Evolutionary conservation across 177 flowering plant species (phyloP), one percentile per base, ranked within the genome.

Genomic region (Vitis hybrid): DNA sequence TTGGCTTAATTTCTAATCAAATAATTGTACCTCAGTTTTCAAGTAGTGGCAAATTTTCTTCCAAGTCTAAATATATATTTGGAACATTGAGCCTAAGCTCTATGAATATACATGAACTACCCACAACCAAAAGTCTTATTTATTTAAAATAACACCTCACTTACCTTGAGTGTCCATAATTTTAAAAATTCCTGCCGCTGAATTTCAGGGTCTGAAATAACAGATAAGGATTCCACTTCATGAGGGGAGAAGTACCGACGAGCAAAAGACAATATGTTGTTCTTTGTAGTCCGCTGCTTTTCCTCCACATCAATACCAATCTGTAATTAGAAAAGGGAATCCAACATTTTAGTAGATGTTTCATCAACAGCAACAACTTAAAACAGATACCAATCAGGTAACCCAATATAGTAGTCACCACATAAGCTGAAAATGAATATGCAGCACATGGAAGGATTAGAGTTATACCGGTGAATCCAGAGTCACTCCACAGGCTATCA

Each of bases 251-350:
- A 93, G 74, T 81, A 95, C 13, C 99, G 86, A 15, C 67, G 78
- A 60, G 97, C 90, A 78, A 95, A 91, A 48, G 93, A 79, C 74
- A 84, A 70, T 65, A 86, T 62, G 51, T 81, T 69, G 73, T 80
- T 84, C 70, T 78, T 91, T 66, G 81, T 64, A 59, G 14, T 86
- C 75, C 99, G 70, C 56, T 85, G 74, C 82, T 88, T 95, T 65
- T 91, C 96, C 80, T 95, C 99, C 70, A 95, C 91, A 76, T 95
- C 99, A 78, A 95, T 84, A 48, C 98, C 97, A 77, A 92, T 86
- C 99, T 92, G 70, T 32, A 71, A 52, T 51, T 17, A 48, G 9
- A 71, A 77, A 63, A 72, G 12, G 1, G n/a, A 67, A 58, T 18
- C 23, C 55, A 69, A 17, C 49, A 76, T 30, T 55, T 62, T 56